Base-by-base conservation (phyloP, 441 rosid species). In the Pelargonium citronellum region DNA sequence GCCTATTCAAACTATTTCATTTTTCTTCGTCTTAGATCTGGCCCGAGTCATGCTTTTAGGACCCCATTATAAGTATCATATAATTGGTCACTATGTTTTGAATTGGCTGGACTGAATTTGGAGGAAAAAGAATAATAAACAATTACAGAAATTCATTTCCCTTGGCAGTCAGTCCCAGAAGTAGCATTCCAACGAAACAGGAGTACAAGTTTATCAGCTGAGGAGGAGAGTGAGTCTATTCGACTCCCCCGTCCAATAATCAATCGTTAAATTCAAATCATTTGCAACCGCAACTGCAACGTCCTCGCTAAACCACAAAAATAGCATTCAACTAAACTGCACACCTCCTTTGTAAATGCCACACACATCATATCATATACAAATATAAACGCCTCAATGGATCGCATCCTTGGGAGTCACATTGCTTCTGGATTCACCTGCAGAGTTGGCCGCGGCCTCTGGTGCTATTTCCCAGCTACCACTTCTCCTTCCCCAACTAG, bases 401-500 rank as follows among this genome's bases (percentile, higher is more conserved):
- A 77, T 71, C 8, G 72, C 78, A 67, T 85, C 90, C 71, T 85
- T 85, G 12, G 82, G 77, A 49, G 87, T 71, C 51, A 71, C 67
- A 70, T 83, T 78, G 83, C 79, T 80, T 87, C 89, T 89, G 74
- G 77, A 82, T 68, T 89, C 96, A 0, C 82, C 78, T 3, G 77
- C 75, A 47, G 91, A 87, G 76, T 84, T 84, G 15, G 81, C 84
- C 0, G 80, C 78, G n/a, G 77, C 79, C 1, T 90, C 92, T 0
- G 88, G 67, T 16, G 91, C 84, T 17, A 84, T 84, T 72, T 91
- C 96, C 81, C 90, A 86, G 79, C 85, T 79, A 64, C 87, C 86
- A 69, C 85, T 87, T 88, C 90, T 87, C 78, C 86, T 77, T 75
- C 87, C 95, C 91, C 86, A 82, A 70, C 91, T 87, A 20, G 88